Evolutionary conservation across 2,329 filamentous ascomycete species (phyloP).

Genomic region (Anthostomella pinea): DNA sequence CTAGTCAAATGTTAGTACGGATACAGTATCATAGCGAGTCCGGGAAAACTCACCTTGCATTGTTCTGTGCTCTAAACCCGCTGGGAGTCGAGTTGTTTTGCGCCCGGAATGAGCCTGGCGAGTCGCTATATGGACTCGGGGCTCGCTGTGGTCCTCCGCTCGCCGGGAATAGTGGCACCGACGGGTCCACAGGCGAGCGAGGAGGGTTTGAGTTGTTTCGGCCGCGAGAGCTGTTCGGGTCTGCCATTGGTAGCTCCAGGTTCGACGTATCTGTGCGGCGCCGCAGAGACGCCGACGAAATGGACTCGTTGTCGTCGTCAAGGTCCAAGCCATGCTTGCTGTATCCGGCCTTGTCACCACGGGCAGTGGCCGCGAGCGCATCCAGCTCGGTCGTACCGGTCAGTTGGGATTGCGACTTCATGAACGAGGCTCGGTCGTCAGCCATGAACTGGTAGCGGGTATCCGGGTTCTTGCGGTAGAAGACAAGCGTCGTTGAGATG

Average conservation of each 20-base stretch:
- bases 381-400: slow-evolving; percentile 72
- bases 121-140: slow-evolving; percentile 31
- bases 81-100: slow-evolving; percentile 41
- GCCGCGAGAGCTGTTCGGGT: slow-evolving; percentile 10
- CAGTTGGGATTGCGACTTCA: slow-evolving; percentile 80
- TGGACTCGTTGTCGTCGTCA: slow-evolving; percentile 67
- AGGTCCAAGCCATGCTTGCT: slow-evolving; percentile 57
- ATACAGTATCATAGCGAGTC: not conserved
- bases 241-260: slow-evolving; percentile 16
- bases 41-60: slow-evolving; percentile 41
- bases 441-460: slow-evolving; percentile 86
- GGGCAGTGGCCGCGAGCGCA: slow-evolving; percentile 76
- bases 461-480: slow-evolving; percentile 83
- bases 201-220: slow-evolving; percentile 33
- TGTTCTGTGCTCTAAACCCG: slow-evolving; percentile 40
- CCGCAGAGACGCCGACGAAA: slow-evolving; percentile 53
- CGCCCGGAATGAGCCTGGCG: slow-evolving; percentile 34
- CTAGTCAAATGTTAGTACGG: slow-evolving; percentile 33
- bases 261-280: slow-evolving; percentile 34
- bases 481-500: slow-evolving; percentile 60
- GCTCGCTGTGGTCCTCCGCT: slow-evolving; percentile 26
- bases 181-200: slow-evolving; percentile 47
- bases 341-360: slow-evolving; percentile 64
- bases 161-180: slow-evolving; percentile 50
- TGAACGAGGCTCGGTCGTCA: slow-evolving; percentile 84